These are phyloP conservation scores for Tilletia setariae DNA, from an alignment of 1,284 basidiomycete genomes.

Conservation along the genomic window DNA sequence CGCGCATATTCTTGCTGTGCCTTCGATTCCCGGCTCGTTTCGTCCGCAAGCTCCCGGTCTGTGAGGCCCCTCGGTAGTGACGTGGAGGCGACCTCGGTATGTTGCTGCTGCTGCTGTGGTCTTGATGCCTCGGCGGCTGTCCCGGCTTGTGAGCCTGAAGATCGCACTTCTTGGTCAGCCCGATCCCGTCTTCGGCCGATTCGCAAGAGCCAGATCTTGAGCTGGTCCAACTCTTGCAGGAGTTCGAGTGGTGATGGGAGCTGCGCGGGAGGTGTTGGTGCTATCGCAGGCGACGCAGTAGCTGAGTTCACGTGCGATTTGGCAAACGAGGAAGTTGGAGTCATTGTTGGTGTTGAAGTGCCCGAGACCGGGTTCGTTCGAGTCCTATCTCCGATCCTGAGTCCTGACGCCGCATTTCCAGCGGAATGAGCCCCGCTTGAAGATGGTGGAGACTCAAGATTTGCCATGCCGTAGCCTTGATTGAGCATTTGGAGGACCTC, in stretches of 20 bases:
- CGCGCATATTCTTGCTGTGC: neutral
- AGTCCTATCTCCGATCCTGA: neutral
- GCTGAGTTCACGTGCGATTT: too few species aligned
- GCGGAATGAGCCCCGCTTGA: too few species aligned
- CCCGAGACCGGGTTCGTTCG: neutral
- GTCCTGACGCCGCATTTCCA: too few species aligned
- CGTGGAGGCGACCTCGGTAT: neutral
- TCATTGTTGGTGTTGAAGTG: too few species aligned
- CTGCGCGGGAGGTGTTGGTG: neutral
- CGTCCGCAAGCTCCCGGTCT: neutral
- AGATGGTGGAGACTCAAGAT: neutral
- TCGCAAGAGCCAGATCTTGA: constrained; percentile 10
- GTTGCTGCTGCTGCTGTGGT: too few species aligned
- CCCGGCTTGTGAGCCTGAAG: neutral
- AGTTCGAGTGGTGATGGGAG: constrained; percentile 3
- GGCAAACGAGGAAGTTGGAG: too few species aligned
- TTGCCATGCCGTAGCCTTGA: neutral
- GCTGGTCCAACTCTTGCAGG: constrained; percentile 14
- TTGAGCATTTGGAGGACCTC: constrained; percentile 4
- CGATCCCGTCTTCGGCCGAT: constrained; percentile 9
- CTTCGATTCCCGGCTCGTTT: neutral
- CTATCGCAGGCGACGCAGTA: neutral
- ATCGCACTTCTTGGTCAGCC: neutral
- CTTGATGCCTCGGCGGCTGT: too few species aligned
- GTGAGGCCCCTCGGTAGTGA: neutral